Conservation (phyloP, 257 asterid genomes). For the Capsicum chinense region DNA sequence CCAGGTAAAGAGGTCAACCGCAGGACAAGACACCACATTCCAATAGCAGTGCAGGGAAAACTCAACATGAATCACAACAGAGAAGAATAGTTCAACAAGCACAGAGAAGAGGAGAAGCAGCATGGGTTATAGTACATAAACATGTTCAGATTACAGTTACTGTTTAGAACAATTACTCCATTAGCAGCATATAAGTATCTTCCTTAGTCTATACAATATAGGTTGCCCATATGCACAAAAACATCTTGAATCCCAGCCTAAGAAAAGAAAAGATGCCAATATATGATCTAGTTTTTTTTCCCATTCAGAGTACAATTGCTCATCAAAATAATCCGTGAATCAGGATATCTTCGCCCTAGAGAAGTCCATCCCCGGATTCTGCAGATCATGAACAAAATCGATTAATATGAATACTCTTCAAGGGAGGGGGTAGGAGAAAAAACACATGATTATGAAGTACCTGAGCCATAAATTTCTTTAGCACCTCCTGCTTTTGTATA, state of each 20-base stretch:
- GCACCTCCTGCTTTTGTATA: slow-evolving; percentile 67
- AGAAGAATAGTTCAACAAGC: background rate
- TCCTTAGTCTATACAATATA: background rate
- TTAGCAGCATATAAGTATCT: background rate
- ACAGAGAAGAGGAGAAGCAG: background rate
- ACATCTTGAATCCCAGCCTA: background rate
- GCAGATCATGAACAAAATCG: slow-evolving; percentile 33
- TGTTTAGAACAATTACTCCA: background rate
- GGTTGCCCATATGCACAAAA: background rate
- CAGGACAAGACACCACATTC: background rate
- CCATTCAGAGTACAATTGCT: background rate
- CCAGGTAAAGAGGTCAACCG: background rate
- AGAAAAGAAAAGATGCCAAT: slow-evolving; percentile 16
- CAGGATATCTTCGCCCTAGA: slow-evolving; percentile 56
- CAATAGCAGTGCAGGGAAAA: no score
- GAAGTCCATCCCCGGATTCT: slow-evolving; percentile 82
- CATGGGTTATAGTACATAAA: background rate
- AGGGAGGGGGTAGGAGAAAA: background rate
- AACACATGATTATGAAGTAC: slow-evolving; percentile 32
- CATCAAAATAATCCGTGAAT: slow-evolving; percentile 19
- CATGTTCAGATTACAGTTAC: background rate
- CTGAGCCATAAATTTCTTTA: slow-evolving; percentile 80
- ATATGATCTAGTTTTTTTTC: background rate
- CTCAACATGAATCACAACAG: background rate
- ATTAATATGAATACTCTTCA: background rate